Percentiles rank a stretch among this genome's conserved stretches.
These are phyloP conservation scores for Parachlorella kessleri DNA, from an alignment of 139 green algal genomes.

Conservation along the genomic window DNA sequence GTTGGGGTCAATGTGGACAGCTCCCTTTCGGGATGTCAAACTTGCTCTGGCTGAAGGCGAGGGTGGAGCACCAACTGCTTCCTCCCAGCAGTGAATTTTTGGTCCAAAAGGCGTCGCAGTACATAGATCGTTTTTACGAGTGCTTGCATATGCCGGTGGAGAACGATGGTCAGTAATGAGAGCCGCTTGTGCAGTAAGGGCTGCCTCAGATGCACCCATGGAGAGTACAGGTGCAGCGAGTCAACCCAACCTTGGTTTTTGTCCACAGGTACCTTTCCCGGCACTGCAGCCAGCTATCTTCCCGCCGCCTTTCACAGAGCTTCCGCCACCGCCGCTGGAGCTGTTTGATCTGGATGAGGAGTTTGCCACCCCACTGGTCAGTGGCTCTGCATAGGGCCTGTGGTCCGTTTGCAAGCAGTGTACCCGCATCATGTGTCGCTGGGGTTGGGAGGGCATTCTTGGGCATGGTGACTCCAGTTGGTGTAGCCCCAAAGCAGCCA, in stretches of 20 bases:
- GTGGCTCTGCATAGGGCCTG: neutral
- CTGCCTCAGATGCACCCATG: neutral
- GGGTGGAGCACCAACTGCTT: neutral
- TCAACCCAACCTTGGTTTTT: no score
- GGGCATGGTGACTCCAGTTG: neutral
- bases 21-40: neutral
- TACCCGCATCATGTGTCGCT: neutral
- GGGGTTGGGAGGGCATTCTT: neutral
- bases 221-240: no score
- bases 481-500: no score
- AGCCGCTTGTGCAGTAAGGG: neutral
- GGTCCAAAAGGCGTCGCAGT: neutral
- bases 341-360: conserved; percentile 89
- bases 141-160: neutral
- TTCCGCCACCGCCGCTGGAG: conserved; percentile 76
- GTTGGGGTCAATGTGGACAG: neutral
- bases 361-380: conserved; percentile 71
- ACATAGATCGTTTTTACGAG: neutral
- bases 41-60: neutral
- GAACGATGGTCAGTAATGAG: no score
- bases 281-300: conserved; percentile 82
- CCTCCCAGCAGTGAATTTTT: neutral
- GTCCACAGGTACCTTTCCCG: conserved; percentile 64
- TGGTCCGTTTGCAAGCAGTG: neutral
- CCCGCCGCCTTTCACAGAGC: conserved; percentile 75